These are phyloP conservation scores for Neurospora discreta DNA, from an alignment of 495 filamentous ascomycete species.

Conservation along the genomic window DNA sequence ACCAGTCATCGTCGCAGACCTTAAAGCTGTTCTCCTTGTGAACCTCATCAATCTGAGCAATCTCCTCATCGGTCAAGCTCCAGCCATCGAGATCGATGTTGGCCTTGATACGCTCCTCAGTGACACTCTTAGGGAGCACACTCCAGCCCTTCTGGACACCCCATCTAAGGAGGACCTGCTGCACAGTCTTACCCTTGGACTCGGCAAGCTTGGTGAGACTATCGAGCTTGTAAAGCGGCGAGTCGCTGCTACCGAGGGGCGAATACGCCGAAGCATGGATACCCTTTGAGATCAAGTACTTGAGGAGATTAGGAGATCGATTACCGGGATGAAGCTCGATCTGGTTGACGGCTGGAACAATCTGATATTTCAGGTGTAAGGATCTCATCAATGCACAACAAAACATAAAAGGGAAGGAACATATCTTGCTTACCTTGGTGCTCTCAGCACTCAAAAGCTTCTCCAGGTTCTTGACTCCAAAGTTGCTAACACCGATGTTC, in stretches of 20 bases:
- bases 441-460: conserved; percentile 49
- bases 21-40: conserved; percentile 52
- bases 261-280: conserved; percentile 62
- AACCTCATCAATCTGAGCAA: conserved; percentile 49
- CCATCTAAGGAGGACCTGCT: conserved; percentile 60
- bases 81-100: conserved; percentile 55
- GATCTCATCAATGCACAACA: background rate
- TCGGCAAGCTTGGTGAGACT: conserved; percentile 49
- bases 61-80: conserved; percentile 52
- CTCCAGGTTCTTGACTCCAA: conserved; percentile 57
- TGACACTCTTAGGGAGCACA: conserved; percentile 62
- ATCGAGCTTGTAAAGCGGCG: conserved; percentile 48
- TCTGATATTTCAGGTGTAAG: conserved; percentile 33
- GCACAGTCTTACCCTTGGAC: conserved; percentile 53
- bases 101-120: conserved; percentile 47
- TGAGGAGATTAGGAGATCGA: conserved; percentile 67
- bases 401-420: background rate
- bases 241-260: conserved; percentile 47
- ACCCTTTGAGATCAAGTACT: conserved; percentile 55
- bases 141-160: conserved; percentile 62
- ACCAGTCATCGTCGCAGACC: conserved; percentile 58
- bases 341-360: conserved; percentile 79
- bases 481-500: conserved; percentile 78
- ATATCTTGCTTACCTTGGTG: conserved; percentile 25
- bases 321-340: conserved; percentile 83